A percentile compares a stretch with the other conserved stretches of the same genome.
These are phyloP conservation scores for Astragalus membranaceus DNA, from an alignment of 306 rosid species.

Conservation along the genomic window DNA sequence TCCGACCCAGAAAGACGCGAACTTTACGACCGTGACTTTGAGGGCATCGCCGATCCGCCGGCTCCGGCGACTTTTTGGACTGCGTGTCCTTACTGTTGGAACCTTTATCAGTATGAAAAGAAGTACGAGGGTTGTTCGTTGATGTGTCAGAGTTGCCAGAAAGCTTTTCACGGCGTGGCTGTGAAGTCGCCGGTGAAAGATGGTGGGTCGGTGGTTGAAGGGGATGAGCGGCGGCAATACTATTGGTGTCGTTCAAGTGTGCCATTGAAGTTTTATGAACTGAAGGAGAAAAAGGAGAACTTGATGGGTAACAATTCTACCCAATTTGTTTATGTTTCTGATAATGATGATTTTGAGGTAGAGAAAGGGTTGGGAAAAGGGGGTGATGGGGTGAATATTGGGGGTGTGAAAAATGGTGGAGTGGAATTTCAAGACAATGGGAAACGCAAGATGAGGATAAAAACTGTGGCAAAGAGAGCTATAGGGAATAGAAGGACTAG, in stretches of 20 bases:
- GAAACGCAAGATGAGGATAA: constrained; percentile 33
- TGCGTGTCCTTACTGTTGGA: constrained; percentile 64
- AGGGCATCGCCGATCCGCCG: neutral
- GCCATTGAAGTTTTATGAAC: constrained; percentile 25
- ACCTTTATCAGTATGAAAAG: constrained; percentile 44
- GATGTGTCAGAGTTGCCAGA: constrained; percentile 49
- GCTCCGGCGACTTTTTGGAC: constrained; percentile 56
- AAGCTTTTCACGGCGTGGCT: constrained; percentile 48
- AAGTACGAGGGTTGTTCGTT: constrained; percentile 44
- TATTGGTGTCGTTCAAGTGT: constrained; percentile 29
- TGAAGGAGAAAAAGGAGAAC: neutral
- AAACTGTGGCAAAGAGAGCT: constrained; percentile 35
- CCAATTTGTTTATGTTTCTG: neutral
- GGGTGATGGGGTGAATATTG: neutral
- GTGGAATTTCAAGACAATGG: constrained; percentile 1
- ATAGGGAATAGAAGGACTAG: constrained; percentile 24
- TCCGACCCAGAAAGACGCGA: constrained; percentile 35
- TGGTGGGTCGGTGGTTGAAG: constrained; percentile 21
- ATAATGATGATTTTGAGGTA: neutral
- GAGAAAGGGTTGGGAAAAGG: neutral
- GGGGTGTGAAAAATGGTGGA: neutral
- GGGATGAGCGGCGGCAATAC: constrained; percentile 39
- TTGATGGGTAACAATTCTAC: neutral
- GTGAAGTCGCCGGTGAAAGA: constrained; percentile 38
- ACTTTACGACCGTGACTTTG: constrained; percentile 22